Evolutionary conservation across 768 basidiomycete species (phyloP), one percentile per base, ranked within the genome.

Genomic region (Vararia minispora): DNA sequence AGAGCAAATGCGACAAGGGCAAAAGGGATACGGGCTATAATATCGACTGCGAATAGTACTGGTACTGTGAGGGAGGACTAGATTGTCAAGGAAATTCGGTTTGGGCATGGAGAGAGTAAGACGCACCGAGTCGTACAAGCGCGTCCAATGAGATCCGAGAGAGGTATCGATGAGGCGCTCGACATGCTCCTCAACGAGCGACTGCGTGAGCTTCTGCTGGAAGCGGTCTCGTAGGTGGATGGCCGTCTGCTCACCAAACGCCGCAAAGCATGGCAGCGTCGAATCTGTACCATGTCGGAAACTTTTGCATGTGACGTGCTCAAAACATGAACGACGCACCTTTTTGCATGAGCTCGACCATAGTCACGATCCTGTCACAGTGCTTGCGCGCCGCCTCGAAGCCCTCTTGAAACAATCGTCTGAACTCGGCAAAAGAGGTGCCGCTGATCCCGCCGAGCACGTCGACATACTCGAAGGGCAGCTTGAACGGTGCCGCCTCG

Each of bases 311-410:
- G 13, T 20, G 8, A 0, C 10, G 40, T 8, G 20, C 26, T 27
- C 26, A 39, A 12, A 42, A 25, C 16, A 16, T 13, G n/a, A 8
- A n/a, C n/a, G 12, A 42, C 61, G 38, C 50, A 81, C 88, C 84
- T 70, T 90, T 92, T 60, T 98, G 94, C 95, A 98, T 98, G 37
- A 98, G 65, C 55, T 98, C 95, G 27, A 98, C 91, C 50, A 98
- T 69, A 28, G 76, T 94, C 57, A 94, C 80, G 52, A 99, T 84
- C 48, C 92, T 73, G 57, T 98, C 95, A 46, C 92, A 94, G 46
- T 98, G 92, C 57, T 98, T 98, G 47, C 94, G 65, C 18, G 86
- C 86, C 24, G 81, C 80, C 50, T 95, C 88, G 53, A 98, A 99
- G 31, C 91, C 90, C 51, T 92, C 84, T 48, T 76, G 82, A 62